Conservation (phyloP, 345 rosid genomes). For the Cochlearia excelsa region DNA sequence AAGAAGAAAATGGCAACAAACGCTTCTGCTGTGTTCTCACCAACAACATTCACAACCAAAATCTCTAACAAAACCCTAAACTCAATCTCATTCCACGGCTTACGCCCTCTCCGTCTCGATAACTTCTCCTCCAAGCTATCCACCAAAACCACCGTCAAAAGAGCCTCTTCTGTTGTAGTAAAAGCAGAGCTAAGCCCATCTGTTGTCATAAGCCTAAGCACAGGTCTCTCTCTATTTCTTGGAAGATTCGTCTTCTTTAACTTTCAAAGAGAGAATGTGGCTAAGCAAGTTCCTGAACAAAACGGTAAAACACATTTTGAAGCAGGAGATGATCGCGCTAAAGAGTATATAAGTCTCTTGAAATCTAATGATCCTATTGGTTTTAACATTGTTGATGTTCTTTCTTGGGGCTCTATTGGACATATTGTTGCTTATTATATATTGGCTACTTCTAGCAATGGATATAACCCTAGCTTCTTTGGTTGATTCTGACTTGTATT, state of each 20-base stretch:
- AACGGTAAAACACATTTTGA: slow-evolving; percentile 91
- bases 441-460: slow-evolving; percentile 94
- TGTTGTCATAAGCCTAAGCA: slow-evolving; percentile 90
- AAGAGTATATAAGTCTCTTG: slow-evolving; percentile 87
- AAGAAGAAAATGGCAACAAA: slow-evolving; percentile 32
- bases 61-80: slow-evolving; percentile 27
- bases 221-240: slow-evolving; percentile 86
- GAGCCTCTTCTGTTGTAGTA: slow-evolving; percentile 37
- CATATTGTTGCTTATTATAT: slow-evolving; percentile 96
- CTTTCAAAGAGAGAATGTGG: slow-evolving; percentile 97
- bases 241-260: slow-evolving; percentile 98
- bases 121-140: slow-evolving; percentile 28
- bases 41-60: slow-evolving; percentile 24
- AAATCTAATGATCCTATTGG: slow-evolving; percentile 97
- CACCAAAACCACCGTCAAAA: slow-evolving; percentile 3
- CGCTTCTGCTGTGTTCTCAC: slow-evolving; percentile 35
- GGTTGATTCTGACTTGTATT: slow-evolving; percentile 35
- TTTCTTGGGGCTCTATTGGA: slow-evolving; percentile 98
- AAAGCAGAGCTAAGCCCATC: slow-evolving; percentile 74
- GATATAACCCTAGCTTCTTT: slow-evolving; percentile 85
- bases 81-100: slow-evolving; percentile 44
- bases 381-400: slow-evolving; percentile 92
- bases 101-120: slow-evolving; percentile 37
- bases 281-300: slow-evolving; percentile 97
- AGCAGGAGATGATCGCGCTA: slow-evolving; percentile 90